Percentiles rank a stretch among this genome's conserved stretches.
Evolutionary conservation across 1,284 basidiomycete genomes (phyloP).

Genomic region (Trametes sp.): DNA sequence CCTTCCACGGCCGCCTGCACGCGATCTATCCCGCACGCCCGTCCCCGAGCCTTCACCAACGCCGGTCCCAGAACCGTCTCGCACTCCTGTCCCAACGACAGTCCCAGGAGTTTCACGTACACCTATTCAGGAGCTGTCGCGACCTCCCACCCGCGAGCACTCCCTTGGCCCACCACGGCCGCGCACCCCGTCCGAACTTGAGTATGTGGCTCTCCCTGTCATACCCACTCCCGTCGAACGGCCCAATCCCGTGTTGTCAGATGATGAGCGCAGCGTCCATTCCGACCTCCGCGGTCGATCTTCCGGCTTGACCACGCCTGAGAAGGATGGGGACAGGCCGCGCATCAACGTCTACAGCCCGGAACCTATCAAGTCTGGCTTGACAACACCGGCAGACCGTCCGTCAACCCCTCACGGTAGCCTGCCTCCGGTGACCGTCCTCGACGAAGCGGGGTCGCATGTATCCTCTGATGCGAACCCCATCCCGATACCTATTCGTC

Average conservation of each 20-base stretch:
- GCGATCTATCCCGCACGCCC: slow-evolving; percentile 12
- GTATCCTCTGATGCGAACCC: slow-evolving; percentile 31
- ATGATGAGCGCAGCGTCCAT: slow-evolving; percentile 28
- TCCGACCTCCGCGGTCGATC: slow-evolving; percentile 20
- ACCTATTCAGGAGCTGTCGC: background rate
- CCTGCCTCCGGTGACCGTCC: slow-evolving; percentile 35
- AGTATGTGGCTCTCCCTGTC: slow-evolving; percentile 37
- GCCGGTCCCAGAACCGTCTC: slow-evolving; percentile 8
- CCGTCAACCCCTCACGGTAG: slow-evolving; percentile 21
- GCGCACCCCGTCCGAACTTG: slow-evolving; percentile 38
- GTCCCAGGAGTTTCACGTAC: too few relatives aligned
- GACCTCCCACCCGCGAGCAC: slow-evolving; percentile 20
- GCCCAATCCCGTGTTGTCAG: slow-evolving; percentile 20
- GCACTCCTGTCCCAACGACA: background rate
- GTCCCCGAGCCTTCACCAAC: slow-evolving; percentile 5
- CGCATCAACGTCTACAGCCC: slow-evolving; percentile 32
- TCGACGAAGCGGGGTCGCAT: slow-evolving; percentile 28
- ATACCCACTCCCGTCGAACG: slow-evolving; percentile 37
- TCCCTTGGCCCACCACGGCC: slow-evolving; percentile 12
- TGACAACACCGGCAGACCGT: slow-evolving; percentile 38
- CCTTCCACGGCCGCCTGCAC: slow-evolving; percentile 9
- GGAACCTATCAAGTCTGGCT: slow-evolving; percentile 35
- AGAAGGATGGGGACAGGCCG: slow-evolving; percentile 25
- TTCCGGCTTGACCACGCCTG: slow-evolving; percentile 40
- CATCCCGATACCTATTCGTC: slow-evolving; percentile 36